A percentile compares a stretch with the other conserved stretches of the same genome.
These are phyloP conservation scores for Alternaria tenuissima DNA, from an alignment of 2,329 filamentous ascomycete genomes.

Conservation along the genomic window DNA sequence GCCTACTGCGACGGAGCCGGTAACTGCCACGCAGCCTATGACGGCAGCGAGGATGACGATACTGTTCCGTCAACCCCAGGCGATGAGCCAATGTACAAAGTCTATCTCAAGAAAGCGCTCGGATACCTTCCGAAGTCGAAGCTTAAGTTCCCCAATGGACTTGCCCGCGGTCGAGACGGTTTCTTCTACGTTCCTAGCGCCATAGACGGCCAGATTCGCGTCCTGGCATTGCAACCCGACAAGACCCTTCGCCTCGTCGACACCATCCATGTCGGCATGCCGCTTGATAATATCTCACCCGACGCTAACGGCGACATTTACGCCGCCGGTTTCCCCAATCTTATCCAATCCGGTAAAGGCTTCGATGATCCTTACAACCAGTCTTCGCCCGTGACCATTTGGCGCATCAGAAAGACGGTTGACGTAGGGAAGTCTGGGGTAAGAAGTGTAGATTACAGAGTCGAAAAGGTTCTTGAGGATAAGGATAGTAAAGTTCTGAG, in stretches of 20 bases:
- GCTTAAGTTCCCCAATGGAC: slow-evolving; percentile 43
- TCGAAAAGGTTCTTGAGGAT: slow-evolving; percentile 42
- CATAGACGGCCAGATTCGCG: slow-evolving; percentile 35
- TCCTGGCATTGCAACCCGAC: slow-evolving; percentile 27
- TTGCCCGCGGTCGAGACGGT: slow-evolving; percentile 31
- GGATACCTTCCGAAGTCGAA: slow-evolving; percentile 22
- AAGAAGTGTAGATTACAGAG: slow-evolving; percentile 22
- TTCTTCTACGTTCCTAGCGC: slow-evolving; percentile 40
- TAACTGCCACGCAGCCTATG: slow-evolving; percentile 28
- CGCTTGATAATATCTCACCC: slow-evolving; percentile 38
- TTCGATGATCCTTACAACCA: slow-evolving; percentile 26
- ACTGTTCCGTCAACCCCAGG: background rate
- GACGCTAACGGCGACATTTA: slow-evolving; percentile 40
- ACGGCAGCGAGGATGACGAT: slow-evolving; percentile 17
- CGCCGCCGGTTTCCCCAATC: slow-evolving; percentile 31
- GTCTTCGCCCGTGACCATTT: slow-evolving; percentile 28
- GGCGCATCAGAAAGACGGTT: slow-evolving; percentile 29
- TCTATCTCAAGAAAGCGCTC: slow-evolving; percentile 9
- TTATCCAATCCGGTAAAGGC: slow-evolving; percentile 15
- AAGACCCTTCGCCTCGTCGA: slow-evolving; percentile 32
- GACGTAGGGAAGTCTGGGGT: background rate
- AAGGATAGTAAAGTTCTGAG: slow-evolving; percentile 28
- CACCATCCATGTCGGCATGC: slow-evolving; percentile 34
- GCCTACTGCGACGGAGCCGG: slow-evolving; percentile 32
- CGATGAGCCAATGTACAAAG: slow-evolving; percentile 11